Percentiles rank a stretch among this genome's conserved stretches.
These are phyloP conservation scores for Anthracocystis walkeri DNA, from an alignment of 1,284 basidiomycete species.

Conservation along the genomic window DNA sequence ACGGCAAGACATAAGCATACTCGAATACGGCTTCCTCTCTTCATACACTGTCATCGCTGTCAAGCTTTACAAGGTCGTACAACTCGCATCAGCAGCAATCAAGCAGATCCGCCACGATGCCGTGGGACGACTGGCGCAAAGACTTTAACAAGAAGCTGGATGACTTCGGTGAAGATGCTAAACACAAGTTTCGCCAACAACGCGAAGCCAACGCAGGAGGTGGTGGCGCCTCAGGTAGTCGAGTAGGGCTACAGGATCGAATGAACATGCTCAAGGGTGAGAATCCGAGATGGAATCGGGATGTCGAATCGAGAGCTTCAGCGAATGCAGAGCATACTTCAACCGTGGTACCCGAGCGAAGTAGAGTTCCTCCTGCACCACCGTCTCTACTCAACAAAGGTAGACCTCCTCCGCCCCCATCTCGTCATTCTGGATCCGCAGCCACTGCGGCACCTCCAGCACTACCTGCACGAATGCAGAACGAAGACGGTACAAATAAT, in stretches of 20 bases:
- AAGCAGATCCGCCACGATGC: slow-evolving; percentile 17
- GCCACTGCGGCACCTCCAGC: slow-evolving; percentile 16
- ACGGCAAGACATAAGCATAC: not conserved
- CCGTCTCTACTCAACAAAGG: slow-evolving; percentile 26
- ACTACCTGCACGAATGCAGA: slow-evolving; percentile 57
- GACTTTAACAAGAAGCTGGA: slow-evolving; percentile 57
- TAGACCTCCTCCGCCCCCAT: slow-evolving; percentile 38
- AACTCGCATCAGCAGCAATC: not conserved
- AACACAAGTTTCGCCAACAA: slow-evolving; percentile 42
- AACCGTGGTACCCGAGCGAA: slow-evolving; percentile 37
- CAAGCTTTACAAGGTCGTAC: not conserved
- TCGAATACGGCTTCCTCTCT: not conserved
- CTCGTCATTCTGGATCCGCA: slow-evolving; percentile 21
- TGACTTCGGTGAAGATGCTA: slow-evolving; percentile 49
- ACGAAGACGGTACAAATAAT: slow-evolving; percentile 50
- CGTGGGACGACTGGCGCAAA: slow-evolving; percentile 47
- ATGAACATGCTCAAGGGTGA: slow-evolving; percentile 51
- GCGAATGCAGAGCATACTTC: slow-evolving; percentile 17
- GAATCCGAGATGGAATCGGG: slow-evolving; percentile 45
- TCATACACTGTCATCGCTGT: not conserved
- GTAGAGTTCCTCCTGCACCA: slow-evolving; percentile 31
- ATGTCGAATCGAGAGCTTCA: slow-evolving; percentile 27
- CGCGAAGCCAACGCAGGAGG: slow-evolving; percentile 43
- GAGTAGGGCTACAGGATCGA: slow-evolving; percentile 40
- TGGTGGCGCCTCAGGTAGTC: slow-evolving; percentile 1